Conservation (phyloP, 176 grass and related monocot species). For the Oryza meyeriana region DNA sequence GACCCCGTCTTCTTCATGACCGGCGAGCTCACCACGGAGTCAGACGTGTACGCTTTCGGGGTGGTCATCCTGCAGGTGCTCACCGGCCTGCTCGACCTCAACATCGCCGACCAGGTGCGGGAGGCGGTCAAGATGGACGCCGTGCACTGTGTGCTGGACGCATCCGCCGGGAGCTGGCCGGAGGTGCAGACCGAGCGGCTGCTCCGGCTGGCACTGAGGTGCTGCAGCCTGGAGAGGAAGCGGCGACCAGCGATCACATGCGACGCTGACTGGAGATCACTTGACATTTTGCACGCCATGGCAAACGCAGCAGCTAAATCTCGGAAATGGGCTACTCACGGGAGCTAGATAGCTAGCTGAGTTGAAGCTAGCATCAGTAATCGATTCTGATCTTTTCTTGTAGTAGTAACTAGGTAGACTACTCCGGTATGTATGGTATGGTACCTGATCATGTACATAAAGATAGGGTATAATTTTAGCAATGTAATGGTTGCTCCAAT, state of each 20-base stretch:
- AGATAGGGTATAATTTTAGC: neutral
- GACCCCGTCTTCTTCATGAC: conserved; percentile 50
- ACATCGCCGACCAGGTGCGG: conserved; percentile 35
- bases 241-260: conserved; percentile 39
- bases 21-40: conserved; percentile 51
- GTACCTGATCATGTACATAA: too few species aligned
- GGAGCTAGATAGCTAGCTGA: too few species aligned
- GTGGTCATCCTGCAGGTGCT: conserved; percentile 43
- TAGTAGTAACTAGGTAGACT: too few species aligned
- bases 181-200: conserved; percentile 41
- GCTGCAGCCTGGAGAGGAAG: conserved; percentile 45
- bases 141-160: conserved; percentile 34
- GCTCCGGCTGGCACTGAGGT: conserved; percentile 31
- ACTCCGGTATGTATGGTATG: too few species aligned
- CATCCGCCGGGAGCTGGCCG: conserved; percentile 42
- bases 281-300: conserved; percentile 38
- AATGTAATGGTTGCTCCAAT: neutral
- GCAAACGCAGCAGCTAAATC: neutral
- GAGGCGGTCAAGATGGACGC: conserved; percentile 29
- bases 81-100: conserved; percentile 35
- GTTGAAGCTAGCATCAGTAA: too few species aligned
- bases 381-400: too few species aligned
- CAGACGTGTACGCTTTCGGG: conserved; percentile 48
- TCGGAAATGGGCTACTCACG: too few species aligned
- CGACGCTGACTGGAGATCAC: conserved; percentile 38